A percentile compares a stretch with the other conserved stretches of the same genome.
These are phyloP conservation scores for Trichophyton benhamiae DNA, from an alignment of 2,329 filamentous ascomycete genomes.

Conservation along the genomic window DNA sequence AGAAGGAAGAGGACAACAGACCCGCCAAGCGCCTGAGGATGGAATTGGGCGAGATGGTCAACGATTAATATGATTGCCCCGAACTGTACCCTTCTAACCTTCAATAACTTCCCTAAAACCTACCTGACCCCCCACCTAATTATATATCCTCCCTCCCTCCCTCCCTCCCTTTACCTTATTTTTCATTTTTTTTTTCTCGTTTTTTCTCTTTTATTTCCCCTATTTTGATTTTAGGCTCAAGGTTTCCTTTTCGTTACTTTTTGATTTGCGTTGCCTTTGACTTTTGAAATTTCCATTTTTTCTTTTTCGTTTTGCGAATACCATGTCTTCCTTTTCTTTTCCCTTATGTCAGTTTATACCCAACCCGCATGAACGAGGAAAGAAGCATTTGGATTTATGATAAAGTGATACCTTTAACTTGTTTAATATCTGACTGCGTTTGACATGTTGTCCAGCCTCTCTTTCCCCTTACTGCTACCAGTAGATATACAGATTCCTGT, in stretches of 20 bases:
- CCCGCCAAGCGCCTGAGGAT: slow-evolving; percentile 13
- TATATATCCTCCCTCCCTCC: background rate
- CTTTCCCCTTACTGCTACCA: background rate
- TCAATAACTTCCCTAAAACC: background rate
- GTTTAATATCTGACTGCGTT: background rate
- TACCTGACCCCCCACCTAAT: background rate
- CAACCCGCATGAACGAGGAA: slow-evolving; percentile 1
- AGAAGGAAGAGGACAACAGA: slow-evolving; percentile 4
- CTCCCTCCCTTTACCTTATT: too few species aligned
- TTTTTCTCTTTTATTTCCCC: background rate
- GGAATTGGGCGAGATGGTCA: slow-evolving; percentile 15
- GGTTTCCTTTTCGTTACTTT: slow-evolving; percentile 3
- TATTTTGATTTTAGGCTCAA: background rate
- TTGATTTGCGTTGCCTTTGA: background rate
- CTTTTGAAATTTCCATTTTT: background rate
- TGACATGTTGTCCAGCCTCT: background rate
- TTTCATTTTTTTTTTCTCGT: background rate
- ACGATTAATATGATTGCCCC: slow-evolving; percentile 9
- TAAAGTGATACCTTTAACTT: slow-evolving; percentile 2
- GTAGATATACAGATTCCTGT: background rate
- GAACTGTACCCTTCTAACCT: background rate
- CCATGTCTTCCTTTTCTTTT: background rate
- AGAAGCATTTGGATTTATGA: slow-evolving; percentile 4
- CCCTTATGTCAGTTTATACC: background rate
- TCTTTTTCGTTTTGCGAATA: background rate